These are phyloP conservation scores for Tolypocladium capitatum DNA, from an alignment of 2,329 filamentous ascomycete species.

Conservation along the genomic window DNA sequence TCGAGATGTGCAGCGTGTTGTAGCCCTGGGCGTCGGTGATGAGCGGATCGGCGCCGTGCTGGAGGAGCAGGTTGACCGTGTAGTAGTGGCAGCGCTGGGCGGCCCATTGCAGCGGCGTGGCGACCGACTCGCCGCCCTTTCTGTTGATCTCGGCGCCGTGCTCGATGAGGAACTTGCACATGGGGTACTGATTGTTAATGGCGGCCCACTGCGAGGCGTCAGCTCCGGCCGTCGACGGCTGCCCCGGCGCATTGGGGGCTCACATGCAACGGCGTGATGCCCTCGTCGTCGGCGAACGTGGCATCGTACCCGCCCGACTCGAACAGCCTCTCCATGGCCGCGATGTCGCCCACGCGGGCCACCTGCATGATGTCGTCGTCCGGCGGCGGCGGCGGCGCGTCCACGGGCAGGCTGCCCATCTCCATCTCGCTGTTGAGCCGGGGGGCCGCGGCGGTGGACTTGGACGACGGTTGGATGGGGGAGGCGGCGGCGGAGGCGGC, in stretches of 20 bases:
- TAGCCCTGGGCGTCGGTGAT: conserved; percentile 91
- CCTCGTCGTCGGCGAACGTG: conserved; percentile 75
- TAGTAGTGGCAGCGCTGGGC: conserved; percentile 96
- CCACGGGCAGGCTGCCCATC: conserved; percentile 34
- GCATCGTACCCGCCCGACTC: conserved; percentile 71
- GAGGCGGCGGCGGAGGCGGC: conserved; percentile 15
- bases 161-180: conserved; percentile 88
- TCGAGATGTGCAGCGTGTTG: conserved; percentile 93
- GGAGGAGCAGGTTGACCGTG: conserved; percentile 80
- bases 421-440: conserved; percentile 46
- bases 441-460: conserved; percentile 37
- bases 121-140: conserved; percentile 88
- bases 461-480: conserved; percentile 38
- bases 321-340: conserved; percentile 79
- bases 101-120: conserved; percentile 92
- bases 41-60: conserved; percentile 83
- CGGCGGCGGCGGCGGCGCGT: conserved; percentile 15
- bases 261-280: conserved; percentile 92
- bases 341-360: conserved; percentile 74
- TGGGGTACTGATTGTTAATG: conserved; percentile 95
- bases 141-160: conserved; percentile 81
- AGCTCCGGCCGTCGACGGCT: background rate
- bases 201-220: conserved; percentile 66
- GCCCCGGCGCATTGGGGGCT: conserved; percentile 15
- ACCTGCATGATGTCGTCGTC: conserved; percentile 90